Conservation (phyloP, 2,329 filamentous ascomycete genomes). For the Exserohilum rostratum region DNA sequence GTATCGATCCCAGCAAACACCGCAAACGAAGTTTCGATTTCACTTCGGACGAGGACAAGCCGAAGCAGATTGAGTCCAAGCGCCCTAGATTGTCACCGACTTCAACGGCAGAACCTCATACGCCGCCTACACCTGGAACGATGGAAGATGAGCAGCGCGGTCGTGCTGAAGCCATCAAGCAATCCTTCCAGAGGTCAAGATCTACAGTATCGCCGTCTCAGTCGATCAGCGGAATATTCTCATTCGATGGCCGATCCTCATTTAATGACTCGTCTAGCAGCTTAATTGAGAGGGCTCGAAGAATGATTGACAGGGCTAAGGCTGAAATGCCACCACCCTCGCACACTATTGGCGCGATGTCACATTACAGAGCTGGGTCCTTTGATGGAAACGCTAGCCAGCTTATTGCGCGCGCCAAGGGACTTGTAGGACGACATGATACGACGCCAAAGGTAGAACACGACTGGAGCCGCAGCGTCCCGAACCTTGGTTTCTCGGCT, state of each 20-base stretch:
- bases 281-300: conserved; percentile 23
- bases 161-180: conserved; percentile 30
- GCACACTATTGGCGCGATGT: conserved; percentile 1
- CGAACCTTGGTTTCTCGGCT: conserved; percentile 24
- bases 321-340: conserved; percentile 6
- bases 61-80: conserved; percentile 26
- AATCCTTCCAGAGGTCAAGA: conserved; percentile 19
- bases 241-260: conserved; percentile 19
- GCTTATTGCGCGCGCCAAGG: conserved; percentile 28
- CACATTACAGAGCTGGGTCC: conserved; percentile 14
- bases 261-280: conserved; percentile 6
- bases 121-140: conserved; percentile 11
- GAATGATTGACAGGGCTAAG: conserved; percentile 8
- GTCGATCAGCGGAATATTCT: conserved; percentile 8
- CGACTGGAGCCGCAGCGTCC: conserved; percentile 37
- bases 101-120: conserved; percentile 8
- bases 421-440: conserved; percentile 13
- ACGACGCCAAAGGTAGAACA: conserved; percentile 21
- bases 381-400: conserved; percentile 15
- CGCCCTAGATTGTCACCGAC: conserved; percentile 23
- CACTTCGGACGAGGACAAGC: conserved; percentile 29
- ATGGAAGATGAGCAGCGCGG: conserved; percentile 29
- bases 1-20: conserved; percentile 48
- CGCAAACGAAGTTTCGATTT: conserved; percentile 42
- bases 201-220: conserved; percentile 16